Evolutionary conservation across 768 basidiomycete genomes (phyloP), one percentile per base, ranked within the genome.

Genomic region (Naematelia encephala): DNA sequence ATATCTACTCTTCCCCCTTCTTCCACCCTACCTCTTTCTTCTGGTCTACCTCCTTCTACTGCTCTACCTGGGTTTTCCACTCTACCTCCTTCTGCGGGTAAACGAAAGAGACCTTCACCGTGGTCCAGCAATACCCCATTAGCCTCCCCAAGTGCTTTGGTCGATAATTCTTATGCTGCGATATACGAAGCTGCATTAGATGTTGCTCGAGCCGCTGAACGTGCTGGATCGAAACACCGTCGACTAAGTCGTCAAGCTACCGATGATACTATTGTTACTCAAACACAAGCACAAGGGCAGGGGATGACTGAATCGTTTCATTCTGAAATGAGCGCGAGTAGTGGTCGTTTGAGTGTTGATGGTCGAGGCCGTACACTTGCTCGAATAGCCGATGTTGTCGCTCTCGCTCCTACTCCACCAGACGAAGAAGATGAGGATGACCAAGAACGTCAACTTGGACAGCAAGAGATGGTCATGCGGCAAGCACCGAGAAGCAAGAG

Each of bases 281-380:
- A 49, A 62, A 57, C 27, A 59, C 21, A 26, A 25, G 10, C 51
- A 51, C 16, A 85, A 85, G 5, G 82, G 4, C 80, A 83, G 12
- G 77, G 84, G 4, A 80, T 91, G 73, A 81, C 84, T 2, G 87
- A 88, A 26, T 90, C 89, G 66, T 84, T 89, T 68, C 83, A 87
- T 70, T 91, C 91, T 0, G 91, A 91, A 3, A 47, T 65, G 51
- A 69, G 34, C 34, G 34, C 34, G 16, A 39, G 34, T 16, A 39
- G 34, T 16, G 16, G 34, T 16, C 34, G 34, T 8, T 16, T 39
- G 34, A 39, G 34, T 16, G 16, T 65, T 21, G 59, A 57, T 43
- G 55, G 44, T 14, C 21, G 67, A 34, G 67, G 63, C 12, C 51
- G 67, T 46, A 62, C 57, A 14, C 49, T 68, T 11, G n/a, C 45